Conservation (phyloP, 1,284 basidiomycete genomes). For the Apiotrichum montevideense region DNA sequence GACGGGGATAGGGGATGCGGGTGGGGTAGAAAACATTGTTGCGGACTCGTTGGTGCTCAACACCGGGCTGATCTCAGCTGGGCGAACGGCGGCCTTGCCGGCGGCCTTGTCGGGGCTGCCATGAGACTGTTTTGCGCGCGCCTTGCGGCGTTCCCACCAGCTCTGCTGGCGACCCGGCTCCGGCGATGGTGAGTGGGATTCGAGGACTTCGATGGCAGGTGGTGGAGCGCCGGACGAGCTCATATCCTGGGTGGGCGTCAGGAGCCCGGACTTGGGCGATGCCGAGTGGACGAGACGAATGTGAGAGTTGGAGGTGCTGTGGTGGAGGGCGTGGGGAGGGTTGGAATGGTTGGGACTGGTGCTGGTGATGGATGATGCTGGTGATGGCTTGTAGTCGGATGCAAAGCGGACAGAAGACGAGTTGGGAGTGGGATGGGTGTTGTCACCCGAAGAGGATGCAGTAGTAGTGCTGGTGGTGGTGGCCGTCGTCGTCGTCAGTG, state of each 20-base stretch:
- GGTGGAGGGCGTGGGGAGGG: no score
- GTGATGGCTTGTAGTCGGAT: not conserved
- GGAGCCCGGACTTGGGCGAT: constrained; percentile 11
- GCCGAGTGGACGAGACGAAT: not conserved
- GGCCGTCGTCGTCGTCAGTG: not conserved
- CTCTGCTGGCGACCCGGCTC: not conserved
- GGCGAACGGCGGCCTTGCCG: not conserved
- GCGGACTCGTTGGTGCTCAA: not conserved
- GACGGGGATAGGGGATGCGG: constrained; percentile 3
- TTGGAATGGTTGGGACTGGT: no score
- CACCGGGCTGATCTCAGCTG: not conserved
- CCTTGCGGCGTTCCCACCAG: constrained; percentile 16
- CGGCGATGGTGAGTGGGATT: not conserved
- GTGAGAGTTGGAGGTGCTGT: no score
- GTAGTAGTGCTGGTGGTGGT: no score
- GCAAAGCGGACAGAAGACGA: not conserved
- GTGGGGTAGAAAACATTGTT: constrained; percentile 3
- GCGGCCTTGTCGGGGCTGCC: not conserved
- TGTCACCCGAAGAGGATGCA: no score
- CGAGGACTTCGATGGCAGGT: not conserved
- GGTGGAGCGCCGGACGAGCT: not conserved
- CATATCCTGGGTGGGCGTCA: constrained; percentile 12
- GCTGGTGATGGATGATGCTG: not conserved
- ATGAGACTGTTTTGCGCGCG: not conserved
- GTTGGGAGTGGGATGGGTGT: not conserved